Conservation (phyloP, 2,329 filamentous ascomycete genomes). For the Stagonosporopsis cucurbitacearum region DNA sequence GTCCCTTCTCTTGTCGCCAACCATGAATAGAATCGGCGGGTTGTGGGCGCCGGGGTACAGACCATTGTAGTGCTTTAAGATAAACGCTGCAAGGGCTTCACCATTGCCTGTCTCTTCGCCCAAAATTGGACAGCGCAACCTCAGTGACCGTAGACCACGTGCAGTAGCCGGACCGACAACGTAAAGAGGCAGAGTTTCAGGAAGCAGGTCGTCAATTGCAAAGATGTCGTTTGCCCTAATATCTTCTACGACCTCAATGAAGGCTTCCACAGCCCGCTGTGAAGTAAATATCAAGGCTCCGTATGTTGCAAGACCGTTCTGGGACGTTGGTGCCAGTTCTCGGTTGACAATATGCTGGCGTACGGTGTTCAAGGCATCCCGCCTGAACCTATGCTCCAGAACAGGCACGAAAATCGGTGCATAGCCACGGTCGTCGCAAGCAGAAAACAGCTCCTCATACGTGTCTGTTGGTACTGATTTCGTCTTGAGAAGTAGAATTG, state of each 20-base stretch:
- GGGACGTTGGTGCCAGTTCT: slow-evolving; percentile 43
- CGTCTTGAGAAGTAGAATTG: slow-evolving; percentile 79
- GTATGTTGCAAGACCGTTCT: slow-evolving; percentile 55
- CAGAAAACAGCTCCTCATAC: slow-evolving; percentile 72
- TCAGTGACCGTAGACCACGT: slow-evolving; percentile 68
- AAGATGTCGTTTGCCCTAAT: slow-evolving; percentile 49
- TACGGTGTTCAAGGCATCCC: slow-evolving; percentile 63
- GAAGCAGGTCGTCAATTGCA: slow-evolving; percentile 47
- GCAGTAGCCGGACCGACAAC: slow-evolving; percentile 83
- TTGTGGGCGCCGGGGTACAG: slow-evolving; percentile 51
- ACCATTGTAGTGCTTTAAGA: slow-evolving; percentile 75
- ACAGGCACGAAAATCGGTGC: slow-evolving; percentile 77
- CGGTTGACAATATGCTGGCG: slow-evolving; percentile 57
- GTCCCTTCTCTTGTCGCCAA: slow-evolving; percentile 88
- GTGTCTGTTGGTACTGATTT: slow-evolving; percentile 73
- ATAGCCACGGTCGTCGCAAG: slow-evolving; percentile 57
- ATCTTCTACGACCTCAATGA: slow-evolving; percentile 67
- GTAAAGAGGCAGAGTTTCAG: slow-evolving; percentile 68
- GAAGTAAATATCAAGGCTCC: slow-evolving; percentile 86
- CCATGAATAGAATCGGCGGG: slow-evolving; percentile 79
- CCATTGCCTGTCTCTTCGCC: slow-evolving; percentile 87
- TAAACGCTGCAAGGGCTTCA: slow-evolving; percentile 77
- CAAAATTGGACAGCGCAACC: slow-evolving; percentile 65
- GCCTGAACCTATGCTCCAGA: slow-evolving; percentile 72
- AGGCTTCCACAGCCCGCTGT: slow-evolving; percentile 82